These are phyloP conservation scores for Cytospora chrysosperma DNA, from an alignment of 2,329 filamentous ascomycete species.

Conservation along the genomic window DNA sequence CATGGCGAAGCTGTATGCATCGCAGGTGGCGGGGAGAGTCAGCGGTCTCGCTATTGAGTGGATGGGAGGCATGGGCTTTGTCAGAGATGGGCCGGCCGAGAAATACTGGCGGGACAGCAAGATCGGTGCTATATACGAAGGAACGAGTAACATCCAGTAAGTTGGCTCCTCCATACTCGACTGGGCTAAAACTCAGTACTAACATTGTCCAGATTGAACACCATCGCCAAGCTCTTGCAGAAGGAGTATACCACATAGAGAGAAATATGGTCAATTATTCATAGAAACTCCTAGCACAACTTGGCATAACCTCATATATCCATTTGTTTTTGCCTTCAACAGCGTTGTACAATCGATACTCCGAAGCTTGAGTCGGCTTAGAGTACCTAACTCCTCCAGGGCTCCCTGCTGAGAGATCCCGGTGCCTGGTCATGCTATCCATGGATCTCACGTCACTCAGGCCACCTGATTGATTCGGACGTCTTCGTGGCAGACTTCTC, in stretches of 20 bases:
- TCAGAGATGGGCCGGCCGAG: conserved; percentile 92
- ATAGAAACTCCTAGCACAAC: neutral
- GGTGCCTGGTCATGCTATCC: too few species aligned
- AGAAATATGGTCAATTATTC: neutral
- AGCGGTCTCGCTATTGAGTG: conserved; percentile 88
- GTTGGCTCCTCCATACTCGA: conserved; percentile 30
- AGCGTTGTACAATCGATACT: neutral
- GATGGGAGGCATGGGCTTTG: conserved; percentile 99
- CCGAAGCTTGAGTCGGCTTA: neutral
- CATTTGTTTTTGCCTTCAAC: neutral
- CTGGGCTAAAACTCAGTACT: conserved; percentile 24
- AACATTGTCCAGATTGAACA: conserved; percentile 51
- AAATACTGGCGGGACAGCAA: conserved; percentile 98
- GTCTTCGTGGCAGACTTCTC: too few species aligned
- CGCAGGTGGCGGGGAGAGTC: conserved; percentile 87
- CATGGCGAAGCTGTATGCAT: conserved; percentile 96
- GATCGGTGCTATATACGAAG: conserved; percentile 97
- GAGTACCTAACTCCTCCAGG: neutral
- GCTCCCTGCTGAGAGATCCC: too few species aligned
- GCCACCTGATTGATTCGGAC: too few species aligned
- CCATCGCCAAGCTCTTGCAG: conserved; percentile 61
- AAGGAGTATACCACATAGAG: conserved; percentile 55
- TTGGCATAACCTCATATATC: neutral
- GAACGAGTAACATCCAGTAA: conserved; percentile 75
- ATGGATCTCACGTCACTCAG: too few species aligned